Evolutionary conservation across 2,329 filamentous ascomycete genomes (phyloP), one percentile per base, ranked within the genome.

Genomic region (Amauroascus niger): DNA sequence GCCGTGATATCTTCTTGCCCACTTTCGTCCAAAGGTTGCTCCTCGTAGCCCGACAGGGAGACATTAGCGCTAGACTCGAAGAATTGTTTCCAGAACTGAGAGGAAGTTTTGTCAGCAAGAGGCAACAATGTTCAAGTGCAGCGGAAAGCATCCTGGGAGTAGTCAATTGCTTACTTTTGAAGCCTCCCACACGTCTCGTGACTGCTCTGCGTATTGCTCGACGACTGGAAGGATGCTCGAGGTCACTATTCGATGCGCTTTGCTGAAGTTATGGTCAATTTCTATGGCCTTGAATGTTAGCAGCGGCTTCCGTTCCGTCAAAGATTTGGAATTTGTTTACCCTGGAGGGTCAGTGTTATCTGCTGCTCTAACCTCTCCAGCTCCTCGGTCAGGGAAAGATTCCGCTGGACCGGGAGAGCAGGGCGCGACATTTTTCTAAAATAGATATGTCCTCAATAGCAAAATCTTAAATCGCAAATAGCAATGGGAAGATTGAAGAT

Each of bases 41-140:
- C 90, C 66, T 95, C 91, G 69, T 98, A 96, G 26, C 90, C 89
- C 0, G 89, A 95, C 9, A 98, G 79, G 9, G 91, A 95, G 24
- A 98, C 91, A 64, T 98, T 97, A 67, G 93, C 93, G 46, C 90
- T 95, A 33, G 93, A 89, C 73, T 98, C 93, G 71, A 98, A 98
- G 76, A 98, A 98, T 75, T 97, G 90, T 72, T 98, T 98, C 93
- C 93, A 98, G 72, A 98, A 98, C 87, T 94, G 22, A 49, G 64
- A 11, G 3, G 35, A 16, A 52, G 32, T n/a, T 11, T 3, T n/a
- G 6, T 35, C 14, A 49, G 22, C 16, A 14, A 33, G 33, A n/a
- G 6, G 18, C 14, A 7, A 16, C n/a, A 20, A 6, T 24, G 6
- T 13, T 28, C 46, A 49, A n/a, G 3, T 3, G 13, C 33, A n/a